Base-by-base conservation (phyloP, 2,329 filamentous ascomycete species). In the Calycina marina region DNA sequence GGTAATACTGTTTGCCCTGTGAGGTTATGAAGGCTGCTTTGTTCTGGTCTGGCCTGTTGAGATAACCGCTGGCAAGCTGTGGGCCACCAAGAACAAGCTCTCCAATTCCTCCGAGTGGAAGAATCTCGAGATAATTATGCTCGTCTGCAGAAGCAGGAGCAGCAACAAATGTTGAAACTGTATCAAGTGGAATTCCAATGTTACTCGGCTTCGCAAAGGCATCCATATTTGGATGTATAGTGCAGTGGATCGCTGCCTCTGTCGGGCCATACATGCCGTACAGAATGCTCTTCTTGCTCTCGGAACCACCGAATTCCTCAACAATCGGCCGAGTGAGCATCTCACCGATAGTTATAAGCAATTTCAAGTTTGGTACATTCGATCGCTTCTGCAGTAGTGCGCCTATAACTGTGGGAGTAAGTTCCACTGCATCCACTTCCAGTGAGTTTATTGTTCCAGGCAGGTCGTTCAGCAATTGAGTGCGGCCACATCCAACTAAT, bases 231-330 rank as follows among this genome's bases (percentile, higher is more conserved):
- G 75, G 60, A 41, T 83, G 76, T 4, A 90, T 56, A 1, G 83
- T 92, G 51, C 83, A 94, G 51, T 94, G 86, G 36, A 94, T 93
- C 0, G 85, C 74, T 5, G 83, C 83, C 57, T 94, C 86, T 0
- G 86, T 94, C 2, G 86, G 86, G 0, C 86, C 86, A 50, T 94
- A 94, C 84, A 93, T 93, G 18, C 77, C 86, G 68, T 83, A 86
- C 1, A 94, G 62, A 26, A 93, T 74, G 43, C 79, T 76, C 22
- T 37, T 31, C 31, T 47, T 37, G 4, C 36, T 40, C 6, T 47
- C 42, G 14, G 60, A 51, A 5, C 56, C 56, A 4, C 83, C 84
- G 60, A 90, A 94, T 49, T 92, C 83, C 20, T 70, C 59, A 14
- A 93, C 65, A 2, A 94, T 77, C 6, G 72, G 68, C 25, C 67